Evolutionary conservation across 441 rosid species (phyloP).

Genomic region (Erysimum cheiri): DNA sequence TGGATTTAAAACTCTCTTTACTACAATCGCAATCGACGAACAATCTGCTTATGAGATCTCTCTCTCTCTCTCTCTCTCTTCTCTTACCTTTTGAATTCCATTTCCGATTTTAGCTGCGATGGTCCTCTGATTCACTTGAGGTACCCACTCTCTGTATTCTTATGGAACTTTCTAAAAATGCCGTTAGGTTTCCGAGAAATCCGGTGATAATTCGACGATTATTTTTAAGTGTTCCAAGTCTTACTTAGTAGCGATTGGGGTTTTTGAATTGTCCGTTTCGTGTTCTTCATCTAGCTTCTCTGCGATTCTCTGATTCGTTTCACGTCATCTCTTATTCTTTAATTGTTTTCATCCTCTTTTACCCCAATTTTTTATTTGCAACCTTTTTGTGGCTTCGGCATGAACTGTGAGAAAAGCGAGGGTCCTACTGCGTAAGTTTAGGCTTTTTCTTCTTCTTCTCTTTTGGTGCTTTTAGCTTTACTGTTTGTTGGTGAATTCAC

Average conservation of each 20-base stretch:
- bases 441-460: slow-evolving; percentile 21
- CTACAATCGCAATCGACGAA: slow-evolving; percentile 31
- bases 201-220: slow-evolving; percentile 29
- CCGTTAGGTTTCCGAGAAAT: slow-evolving; percentile 43
- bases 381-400: slow-evolving; percentile 38
- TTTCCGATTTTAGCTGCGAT: slow-evolving; percentile 38
- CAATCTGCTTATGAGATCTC: slow-evolving; percentile 5
- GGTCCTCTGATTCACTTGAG: slow-evolving; percentile 48
- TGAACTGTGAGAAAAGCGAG: slow-evolving; percentile 32
- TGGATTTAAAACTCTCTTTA: slow-evolving; percentile 12
- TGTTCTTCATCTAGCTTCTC: background rate
- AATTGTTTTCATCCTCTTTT: slow-evolving; percentile 21
- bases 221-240: slow-evolving; percentile 7
- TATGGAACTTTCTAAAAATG: slow-evolving; percentile 32
- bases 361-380: slow-evolving; percentile 27
- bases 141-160: slow-evolving; percentile 30
- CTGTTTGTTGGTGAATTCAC: slow-evolving; percentile 35
- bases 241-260: slow-evolving; percentile 20
- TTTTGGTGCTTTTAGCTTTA: slow-evolving; percentile 38
- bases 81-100: slow-evolving; percentile 13
- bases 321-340: slow-evolving; percentile 15
- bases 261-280: slow-evolving; percentile 16
- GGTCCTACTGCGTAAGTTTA: slow-evolving; percentile 43
- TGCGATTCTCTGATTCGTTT: slow-evolving; percentile 21
- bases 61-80: slow-evolving; percentile 20